Evolutionary conservation across 306 rosid species (phyloP).

Genomic region (Cicer arietinum): DNA sequence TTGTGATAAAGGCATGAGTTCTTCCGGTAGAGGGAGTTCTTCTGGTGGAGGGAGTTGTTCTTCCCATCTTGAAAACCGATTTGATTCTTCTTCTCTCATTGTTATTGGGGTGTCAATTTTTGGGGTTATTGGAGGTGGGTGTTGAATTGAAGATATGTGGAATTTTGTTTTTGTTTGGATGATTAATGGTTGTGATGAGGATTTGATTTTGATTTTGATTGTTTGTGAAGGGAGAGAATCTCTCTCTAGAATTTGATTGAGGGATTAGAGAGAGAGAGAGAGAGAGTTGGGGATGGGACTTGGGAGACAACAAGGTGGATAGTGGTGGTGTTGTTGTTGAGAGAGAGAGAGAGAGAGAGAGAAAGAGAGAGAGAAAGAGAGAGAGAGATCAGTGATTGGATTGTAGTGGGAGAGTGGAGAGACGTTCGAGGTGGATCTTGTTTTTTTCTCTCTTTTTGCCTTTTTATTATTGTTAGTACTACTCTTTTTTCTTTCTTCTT

Average conservation of each 20-base stretch:
- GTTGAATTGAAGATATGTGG: not conserved
- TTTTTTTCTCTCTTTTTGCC: conserved; percentile 61
- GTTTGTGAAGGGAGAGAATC: conserved; percentile 23
- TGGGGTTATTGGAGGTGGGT: not conserved
- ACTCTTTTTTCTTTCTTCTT: conserved; percentile 3
- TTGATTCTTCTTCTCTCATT: conserved; percentile 94
- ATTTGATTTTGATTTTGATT: not conserved
- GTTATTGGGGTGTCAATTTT: not conserved
- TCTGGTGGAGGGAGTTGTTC: conserved; percentile 86
- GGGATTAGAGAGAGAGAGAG: conserved; percentile 18
- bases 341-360: not conserved
- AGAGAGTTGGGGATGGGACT: not conserved
- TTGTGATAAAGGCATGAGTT: conserved; percentile 89
- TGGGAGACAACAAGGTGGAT: not conserved
- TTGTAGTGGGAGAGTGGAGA: conserved; percentile 52
- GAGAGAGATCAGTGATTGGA: not conserved
- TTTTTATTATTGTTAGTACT: conserved; percentile 46
- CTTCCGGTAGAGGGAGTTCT: conserved; percentile 77
- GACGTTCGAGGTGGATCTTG: conserved; percentile 98
- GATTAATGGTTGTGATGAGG: conserved; percentile 25
- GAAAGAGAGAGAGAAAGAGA: not conserved
- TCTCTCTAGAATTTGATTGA: conserved; percentile 33
- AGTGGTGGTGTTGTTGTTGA: not conserved
- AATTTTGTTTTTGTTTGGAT: not conserved
- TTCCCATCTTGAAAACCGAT: conserved; percentile 91